Evolutionary conservation across 1,284 basidiomycete genomes (phyloP), one percentile per base, ranked within the genome.

Genomic region (Schizopora paradoxa): DNA sequence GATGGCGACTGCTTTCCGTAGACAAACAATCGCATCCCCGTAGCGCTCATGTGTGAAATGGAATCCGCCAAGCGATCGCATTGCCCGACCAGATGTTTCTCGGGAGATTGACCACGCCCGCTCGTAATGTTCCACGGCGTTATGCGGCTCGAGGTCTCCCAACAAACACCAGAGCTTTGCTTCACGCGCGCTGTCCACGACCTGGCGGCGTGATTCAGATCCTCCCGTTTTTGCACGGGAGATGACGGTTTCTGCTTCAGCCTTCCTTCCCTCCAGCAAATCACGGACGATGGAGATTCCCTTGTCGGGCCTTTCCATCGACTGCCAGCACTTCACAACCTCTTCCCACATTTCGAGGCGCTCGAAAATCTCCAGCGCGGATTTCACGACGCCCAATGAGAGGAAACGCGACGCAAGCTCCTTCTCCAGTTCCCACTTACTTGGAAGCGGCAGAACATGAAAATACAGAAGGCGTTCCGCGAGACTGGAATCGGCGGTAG

Each of bases 271-370:
- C 52, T 84, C 83, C 21, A 97, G 68, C 8, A 97, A 68, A 60
- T 94, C 91, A 21, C 76, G 74, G 19, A 96, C 89, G 58, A 96
- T 79, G 1, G 70, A 62, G 50, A 91, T 73, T 1, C 83, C 94
- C 58, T 80, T 81, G 47, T 87, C 86, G 8, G 76, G 77, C 48
- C 77, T 70, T 54, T 94, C 93, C 65, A 94, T 74, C 21, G 80
- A 71, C 51, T 84, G 80, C 70, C 85, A 86, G 62, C 93, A 96
- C 51, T 77, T 74, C 21, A 91, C 90, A 6, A 87, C 92, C 53
- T 96, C 89, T 66, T 95, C 93, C 92, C 92, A 97, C 91, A 96
- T 92, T 67, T 97, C 91, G 47, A 95, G 70, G 35, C 88, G 76
- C 63, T 91, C 86, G 61, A 92, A 97, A 48, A 96, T 92, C 62